Percentiles rank a stretch among this genome's conserved stretches.
Conservation (phyloP, 208 protist species). For the Trypanosoma rangeli region DNA sequence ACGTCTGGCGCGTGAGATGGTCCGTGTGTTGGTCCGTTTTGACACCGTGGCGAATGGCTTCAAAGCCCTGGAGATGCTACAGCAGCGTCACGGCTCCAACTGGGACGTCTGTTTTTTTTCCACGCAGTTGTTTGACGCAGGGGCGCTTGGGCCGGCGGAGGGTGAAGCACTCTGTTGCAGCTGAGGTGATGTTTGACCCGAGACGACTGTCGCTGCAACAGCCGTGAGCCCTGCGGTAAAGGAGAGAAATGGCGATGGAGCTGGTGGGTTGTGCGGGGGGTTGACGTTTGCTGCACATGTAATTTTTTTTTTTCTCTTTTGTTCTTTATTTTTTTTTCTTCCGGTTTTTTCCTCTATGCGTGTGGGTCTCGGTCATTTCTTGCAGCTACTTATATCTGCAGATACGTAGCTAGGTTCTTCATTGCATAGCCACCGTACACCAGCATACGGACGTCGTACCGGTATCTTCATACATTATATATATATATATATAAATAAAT, state of each 20-base stretch:
- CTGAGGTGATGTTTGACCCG: background rate
- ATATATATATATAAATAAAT: too few species aligned
- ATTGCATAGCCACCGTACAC: too few species aligned
- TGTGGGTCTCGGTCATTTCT: background rate
- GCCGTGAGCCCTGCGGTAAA: background rate
- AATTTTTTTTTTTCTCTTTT: conserved; percentile 16
- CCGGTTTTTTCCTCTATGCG: conserved; percentile 7
- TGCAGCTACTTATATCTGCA: background rate
- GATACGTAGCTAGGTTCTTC: too few species aligned
- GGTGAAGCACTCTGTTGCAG: conserved; percentile 32
- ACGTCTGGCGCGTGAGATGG: conserved; percentile 28
- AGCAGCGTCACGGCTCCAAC: conserved; percentile 17
- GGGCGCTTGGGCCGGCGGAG: conserved; percentile 39
- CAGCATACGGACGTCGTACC: too few species aligned
- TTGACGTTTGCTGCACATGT: background rate
- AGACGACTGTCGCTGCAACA: background rate
- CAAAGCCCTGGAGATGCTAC: conserved; percentile 67
- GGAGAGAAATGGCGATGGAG: background rate
- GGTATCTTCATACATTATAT: too few species aligned
- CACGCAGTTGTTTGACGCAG: conserved; percentile 54
- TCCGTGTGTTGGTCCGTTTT: conserved; percentile 83
- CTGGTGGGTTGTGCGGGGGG: background rate
- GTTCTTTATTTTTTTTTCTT: conserved; percentile 22
- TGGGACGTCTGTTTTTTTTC: conserved; percentile 70
- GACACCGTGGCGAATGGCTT: conserved; percentile 83